Conservation (phyloP, 352 stramenopile genomes). For the Phytophthora fragariae region DNA sequence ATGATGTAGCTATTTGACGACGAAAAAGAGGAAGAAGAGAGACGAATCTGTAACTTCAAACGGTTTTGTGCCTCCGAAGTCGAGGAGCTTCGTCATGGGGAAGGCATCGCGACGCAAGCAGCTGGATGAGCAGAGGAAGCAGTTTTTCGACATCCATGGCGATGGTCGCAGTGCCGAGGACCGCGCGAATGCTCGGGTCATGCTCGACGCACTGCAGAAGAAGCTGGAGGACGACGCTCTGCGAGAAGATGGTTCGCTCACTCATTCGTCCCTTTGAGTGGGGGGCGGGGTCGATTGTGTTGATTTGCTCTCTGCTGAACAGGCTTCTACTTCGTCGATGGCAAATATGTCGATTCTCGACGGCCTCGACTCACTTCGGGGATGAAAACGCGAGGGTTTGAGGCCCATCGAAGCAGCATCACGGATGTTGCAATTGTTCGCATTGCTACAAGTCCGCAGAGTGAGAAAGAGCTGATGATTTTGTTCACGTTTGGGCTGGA, state of each 20-base stretch:
- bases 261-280: background rate
- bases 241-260: constrained; percentile 56
- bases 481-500: constrained; percentile 64
- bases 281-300: background rate
- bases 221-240: constrained; percentile 72
- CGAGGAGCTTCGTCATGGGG: constrained; percentile 46
- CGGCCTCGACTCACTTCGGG: constrained; percentile 54
- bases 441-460: background rate
- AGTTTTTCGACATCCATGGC: constrained; percentile 52
- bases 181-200: constrained; percentile 45
- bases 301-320: background rate
- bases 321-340: constrained; percentile 73
- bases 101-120: constrained; percentile 54
- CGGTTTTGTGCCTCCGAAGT: background rate
- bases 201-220: constrained; percentile 63
- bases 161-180: constrained; percentile 55
- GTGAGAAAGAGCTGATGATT: constrained; percentile 16
- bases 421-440: constrained; percentile 29
- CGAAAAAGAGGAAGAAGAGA: too few species aligned
- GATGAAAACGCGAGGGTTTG: constrained; percentile 61
- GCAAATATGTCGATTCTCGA: constrained; percentile 46
- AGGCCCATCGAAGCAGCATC: constrained; percentile 44
- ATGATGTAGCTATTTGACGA: too few species aligned
- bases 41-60: background rate
- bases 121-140: constrained; percentile 51